Conservation (phyloP, 176 grass and related monocot genomes). For the Oryza rufipogon region DNA sequence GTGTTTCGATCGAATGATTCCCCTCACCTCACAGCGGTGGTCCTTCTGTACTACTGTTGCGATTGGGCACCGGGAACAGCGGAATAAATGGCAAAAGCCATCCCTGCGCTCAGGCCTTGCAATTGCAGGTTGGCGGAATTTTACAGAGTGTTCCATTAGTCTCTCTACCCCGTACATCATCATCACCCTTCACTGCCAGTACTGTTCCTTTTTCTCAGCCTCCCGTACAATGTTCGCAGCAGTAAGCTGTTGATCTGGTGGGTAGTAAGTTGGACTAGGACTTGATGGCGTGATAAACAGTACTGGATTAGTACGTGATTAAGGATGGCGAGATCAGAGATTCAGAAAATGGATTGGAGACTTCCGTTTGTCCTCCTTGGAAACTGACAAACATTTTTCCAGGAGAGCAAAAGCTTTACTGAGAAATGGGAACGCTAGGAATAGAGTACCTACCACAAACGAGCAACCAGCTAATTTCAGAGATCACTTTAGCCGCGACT, state of each 20-base stretch:
- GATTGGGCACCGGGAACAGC: conserved; percentile 19
- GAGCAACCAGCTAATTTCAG: background rate
- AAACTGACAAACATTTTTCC: background rate
- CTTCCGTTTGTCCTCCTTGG: background rate
- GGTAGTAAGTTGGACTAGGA: background rate
- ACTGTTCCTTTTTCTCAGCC: background rate
- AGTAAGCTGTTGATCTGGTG: background rate
- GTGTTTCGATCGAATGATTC: conserved; percentile 22
- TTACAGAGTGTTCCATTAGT: conserved; percentile 43
- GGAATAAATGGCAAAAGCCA: conserved; percentile 58
- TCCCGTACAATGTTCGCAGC: background rate
- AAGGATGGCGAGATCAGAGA: background rate
- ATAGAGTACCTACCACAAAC: background rate
- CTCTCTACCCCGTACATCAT: background rate
- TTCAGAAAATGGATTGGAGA: background rate
- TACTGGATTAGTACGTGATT: background rate
- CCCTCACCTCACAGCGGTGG: conserved; percentile 1
- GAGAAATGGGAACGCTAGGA: background rate
- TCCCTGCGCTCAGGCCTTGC: conserved; percentile 31
- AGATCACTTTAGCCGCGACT: background rate
- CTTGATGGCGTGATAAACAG: conserved; percentile 15
- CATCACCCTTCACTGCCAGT: background rate
- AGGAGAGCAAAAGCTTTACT: background rate
- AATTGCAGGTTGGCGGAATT: conserved; percentile 48
- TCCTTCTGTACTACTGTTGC: conserved; percentile 32